Evolutionary conservation across 352 stramenopile species (phyloP).

Genomic region (Phytopythium delawarense): DNA sequence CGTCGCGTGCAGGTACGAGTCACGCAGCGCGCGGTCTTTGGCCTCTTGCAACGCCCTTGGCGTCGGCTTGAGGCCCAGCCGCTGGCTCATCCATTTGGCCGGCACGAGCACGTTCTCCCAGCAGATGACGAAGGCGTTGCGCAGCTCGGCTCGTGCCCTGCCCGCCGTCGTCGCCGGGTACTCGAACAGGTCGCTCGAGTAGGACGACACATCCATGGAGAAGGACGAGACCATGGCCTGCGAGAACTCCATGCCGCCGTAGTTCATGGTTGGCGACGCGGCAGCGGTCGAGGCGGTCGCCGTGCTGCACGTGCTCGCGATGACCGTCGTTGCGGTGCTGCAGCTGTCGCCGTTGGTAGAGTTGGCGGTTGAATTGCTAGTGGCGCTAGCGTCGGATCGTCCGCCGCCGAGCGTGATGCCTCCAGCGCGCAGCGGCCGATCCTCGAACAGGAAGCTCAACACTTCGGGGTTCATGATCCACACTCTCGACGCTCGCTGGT

Average conservation of each 20-base stretch:
- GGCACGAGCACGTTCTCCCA: constrained; percentile 68
- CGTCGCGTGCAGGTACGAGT: constrained; percentile 39
- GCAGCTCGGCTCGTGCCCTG: constrained; percentile 16
- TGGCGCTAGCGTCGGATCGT: neutral
- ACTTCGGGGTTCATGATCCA: constrained; percentile 26
- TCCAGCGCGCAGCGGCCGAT: constrained; percentile 4
- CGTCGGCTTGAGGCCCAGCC: constrained; percentile 41
- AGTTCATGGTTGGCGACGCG: constrained; percentile 6
- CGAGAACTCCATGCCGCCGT: constrained; percentile 30
- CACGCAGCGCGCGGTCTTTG: constrained; percentile 40
- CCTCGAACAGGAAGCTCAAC: constrained; percentile 24
- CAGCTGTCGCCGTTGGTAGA: neutral
- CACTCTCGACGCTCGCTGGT: neutral
- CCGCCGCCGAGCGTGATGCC: constrained; percentile 3
- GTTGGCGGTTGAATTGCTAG: constrained; percentile 3
- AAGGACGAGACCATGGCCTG: constrained; percentile 55
- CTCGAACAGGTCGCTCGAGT: constrained; percentile 54
- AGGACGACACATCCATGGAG: constrained; percentile 53
- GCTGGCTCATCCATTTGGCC: constrained; percentile 57
- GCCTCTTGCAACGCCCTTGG: constrained; percentile 33
- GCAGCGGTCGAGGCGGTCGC: neutral
- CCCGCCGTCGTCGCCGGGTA: constrained; percentile 28
- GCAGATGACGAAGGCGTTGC: constrained; percentile 60
- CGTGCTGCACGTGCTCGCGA: neutral
- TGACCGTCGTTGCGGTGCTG: constrained; percentile 6